Base-by-base conservation (phyloP, 805 yeast genomes). In the Wickerhamomyces hampshirensis region DNA sequence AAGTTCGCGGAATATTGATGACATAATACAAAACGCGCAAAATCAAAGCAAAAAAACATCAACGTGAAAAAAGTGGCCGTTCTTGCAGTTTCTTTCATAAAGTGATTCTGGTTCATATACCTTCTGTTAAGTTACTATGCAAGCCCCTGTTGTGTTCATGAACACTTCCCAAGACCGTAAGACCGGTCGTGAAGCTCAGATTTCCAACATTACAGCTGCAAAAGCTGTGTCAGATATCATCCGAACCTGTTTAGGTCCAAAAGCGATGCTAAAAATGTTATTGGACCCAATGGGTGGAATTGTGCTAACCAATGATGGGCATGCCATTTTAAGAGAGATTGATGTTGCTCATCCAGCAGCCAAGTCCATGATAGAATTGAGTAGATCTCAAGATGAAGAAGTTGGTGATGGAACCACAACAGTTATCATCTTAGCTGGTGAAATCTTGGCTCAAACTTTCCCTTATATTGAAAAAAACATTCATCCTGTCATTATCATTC, bases 261-360 rank as follows among this genome's bases (percentile, higher is more conserved):
- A 91, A 62, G 98, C 98, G 24, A 93, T 93, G 98, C 75, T 93
- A 44, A 93, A 93, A 68, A 91, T 93, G 98, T 71, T 93, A 37
- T 70, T 93, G 46, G 99, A 93, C 59, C 99, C 99, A 39, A 66
- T 67, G 72, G 91, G 93, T 23, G 98, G 98, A 23, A 84, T 93
- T 48, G 97, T 91, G 12, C 71, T 93, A 46, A 93, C 99, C 39
- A 93, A 93, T 63, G 99, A 93, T 61, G 99, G 99, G 11, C 98
- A 93, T 63, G 98, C 99, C 13, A 93, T 93, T 50, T 69, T 93
- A 50, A 77, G 99, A 57, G 99, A 93, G 60, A 93, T 93, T 50
- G 98, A 91, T 58, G 95, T 84, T 38, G 88, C 96, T 4, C 98
- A 93, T 60, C 98, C 99, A 9, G 99, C 98, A 5, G 99, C 99